These are phyloP conservation scores for Teunomyces aglyptinius DNA, from an alignment of 805 yeast species.

Conservation along the genomic window DNA sequence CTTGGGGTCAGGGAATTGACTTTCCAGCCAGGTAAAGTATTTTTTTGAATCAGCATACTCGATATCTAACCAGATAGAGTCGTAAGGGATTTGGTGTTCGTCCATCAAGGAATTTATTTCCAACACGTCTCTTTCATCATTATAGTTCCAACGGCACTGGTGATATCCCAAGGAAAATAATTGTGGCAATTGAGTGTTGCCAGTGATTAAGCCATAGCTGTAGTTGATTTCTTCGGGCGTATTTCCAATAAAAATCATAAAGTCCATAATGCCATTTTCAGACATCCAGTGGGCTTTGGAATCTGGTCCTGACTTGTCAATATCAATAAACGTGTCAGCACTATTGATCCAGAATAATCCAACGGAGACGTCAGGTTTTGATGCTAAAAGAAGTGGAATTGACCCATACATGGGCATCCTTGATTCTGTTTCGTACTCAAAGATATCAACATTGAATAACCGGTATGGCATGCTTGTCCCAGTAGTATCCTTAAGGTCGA, in stretches of 20 bases:
- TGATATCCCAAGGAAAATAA: slow-evolving; percentile 84
- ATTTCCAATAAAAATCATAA: slow-evolving; percentile 62
- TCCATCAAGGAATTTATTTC: slow-evolving; percentile 71
- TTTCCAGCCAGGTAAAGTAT: slow-evolving; percentile 87
- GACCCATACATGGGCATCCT: slow-evolving; percentile 93
- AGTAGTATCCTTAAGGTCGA: slow-evolving; percentile 70
- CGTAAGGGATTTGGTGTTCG: slow-evolving; percentile 73
- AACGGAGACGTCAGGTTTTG: slow-evolving; percentile 52
- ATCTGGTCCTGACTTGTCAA: slow-evolving; percentile 38
- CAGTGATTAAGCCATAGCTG: slow-evolving; percentile 69
- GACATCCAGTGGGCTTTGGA: slow-evolving; percentile 87
- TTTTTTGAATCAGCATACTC: slow-evolving; percentile 86
- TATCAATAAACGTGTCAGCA: slow-evolving; percentile 89
- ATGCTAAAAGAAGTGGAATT: slow-evolving; percentile 82
- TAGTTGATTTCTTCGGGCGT: slow-evolving; percentile 55
- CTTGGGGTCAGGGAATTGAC: slow-evolving; percentile 71
- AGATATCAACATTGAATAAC: slow-evolving; percentile 88
- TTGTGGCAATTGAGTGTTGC: slow-evolving; percentile 71
- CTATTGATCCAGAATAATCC: slow-evolving; percentile 91
- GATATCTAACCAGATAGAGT: slow-evolving; percentile 90
- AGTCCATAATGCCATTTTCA: slow-evolving; percentile 81
- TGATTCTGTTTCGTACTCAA: slow-evolving; percentile 84
- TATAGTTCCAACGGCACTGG: slow-evolving; percentile 97
- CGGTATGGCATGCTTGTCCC: slow-evolving; percentile 69
- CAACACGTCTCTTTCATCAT: slow-evolving; percentile 82